Evolutionary conservation across 2,329 filamentous ascomycete species (phyloP), one percentile per base, ranked within the genome.

Genomic region (Rhinocladiella similis): DNA sequence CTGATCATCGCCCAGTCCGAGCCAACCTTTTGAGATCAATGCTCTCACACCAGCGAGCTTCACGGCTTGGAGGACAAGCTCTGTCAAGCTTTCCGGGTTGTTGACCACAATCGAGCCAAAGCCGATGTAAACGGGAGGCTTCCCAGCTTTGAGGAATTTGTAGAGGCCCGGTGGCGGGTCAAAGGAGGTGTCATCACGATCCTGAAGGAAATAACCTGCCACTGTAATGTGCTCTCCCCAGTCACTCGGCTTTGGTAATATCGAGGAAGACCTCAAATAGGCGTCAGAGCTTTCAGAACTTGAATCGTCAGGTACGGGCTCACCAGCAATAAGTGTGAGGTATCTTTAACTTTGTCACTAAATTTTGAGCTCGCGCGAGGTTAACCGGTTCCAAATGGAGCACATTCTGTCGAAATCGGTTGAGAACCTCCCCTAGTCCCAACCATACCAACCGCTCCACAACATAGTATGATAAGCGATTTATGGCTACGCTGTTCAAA

Each of bases 41-140:
- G 79, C 80, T 20, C 82, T 73, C 5, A 75, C 74, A 4, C 80
- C 81, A 9, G 74, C 71, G 39, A 67, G 68, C 16, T 67, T 64
- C 1, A 82, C 72, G 1, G 80, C 79, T 18, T 75, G 69, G 2
- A 82, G 71, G 1, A 83, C 73, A 5, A 71, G 75, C 3, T 70
- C 62, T 0, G 76, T 80, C 4, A 82, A 64, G 5, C 58, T 65
- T 14, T 74, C 64, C 0, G 80, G 75, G 22, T 82, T 70, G 18
- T 81, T 78, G 2, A 83, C 73, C 0, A 83, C 80, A 43, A 83
- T 83, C 25, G 76, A 80, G 6, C 81, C 81, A 60, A 83, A 83
- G 1, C 81, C 80, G 29, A 83, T 79, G 51, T 83, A 83, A 0
- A 83, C 65, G 0, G 81, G 80, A 6, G 75, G 71, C 1, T 77